Evolutionary conservation across 352 stramenopile genomes (phyloP), one percentile per base, ranked within the genome.

Genomic region (Chrysophaeum taylorii): DNA sequence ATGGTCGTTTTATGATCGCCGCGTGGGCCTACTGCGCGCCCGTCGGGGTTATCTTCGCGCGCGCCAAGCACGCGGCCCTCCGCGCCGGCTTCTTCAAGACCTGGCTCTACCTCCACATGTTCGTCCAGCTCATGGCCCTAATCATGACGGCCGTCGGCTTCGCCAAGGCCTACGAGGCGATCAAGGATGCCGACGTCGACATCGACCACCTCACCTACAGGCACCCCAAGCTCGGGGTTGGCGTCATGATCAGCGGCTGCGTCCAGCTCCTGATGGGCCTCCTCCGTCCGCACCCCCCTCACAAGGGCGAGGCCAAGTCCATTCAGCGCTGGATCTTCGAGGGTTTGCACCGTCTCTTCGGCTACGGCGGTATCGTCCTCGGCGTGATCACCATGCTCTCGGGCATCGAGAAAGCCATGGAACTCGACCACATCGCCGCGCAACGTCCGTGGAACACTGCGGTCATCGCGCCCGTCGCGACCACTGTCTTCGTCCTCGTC

Each of bases 71-170:
- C 12, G 7, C 5, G 52, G 29, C 7, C 52, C 29, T 7, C 9
- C n/a, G n/a, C n/a, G n/a, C n/a, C n/a, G n/a, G n/a, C n/a, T n/a
- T n/a, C n/a, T n/a, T n/a, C n/a, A n/a, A n/a, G n/a, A n/a, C 18
- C 5, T 66, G 57, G 57, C 15, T 66, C 57, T 14, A 9, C 2
- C 5, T 66, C 57, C 57, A 66, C 57, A 66, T 66, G 2, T 2
- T 14, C 9, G 41, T 2, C 33, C 1, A 33, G 2, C 31, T 66
- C 33, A 23, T 25, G 33, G 31, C 12, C 2, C 1, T 66, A 1
- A 27, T 45, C 33, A 1, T 66, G 21, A 36, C 57, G 31, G 2
- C 31, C 33, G 18, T 25, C 1, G 57, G 57, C 27, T 7, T 66
- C 33, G 2, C 27, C 1, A 35, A 21, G 2, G 33, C 27, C 31